Percentiles rank a stretch among this genome's conserved stretches.
These are phyloP conservation scores for Orbilia brochopaga DNA, from an alignment of 2,329 filamentous ascomycete genomes.

Conservation along the genomic window DNA sequence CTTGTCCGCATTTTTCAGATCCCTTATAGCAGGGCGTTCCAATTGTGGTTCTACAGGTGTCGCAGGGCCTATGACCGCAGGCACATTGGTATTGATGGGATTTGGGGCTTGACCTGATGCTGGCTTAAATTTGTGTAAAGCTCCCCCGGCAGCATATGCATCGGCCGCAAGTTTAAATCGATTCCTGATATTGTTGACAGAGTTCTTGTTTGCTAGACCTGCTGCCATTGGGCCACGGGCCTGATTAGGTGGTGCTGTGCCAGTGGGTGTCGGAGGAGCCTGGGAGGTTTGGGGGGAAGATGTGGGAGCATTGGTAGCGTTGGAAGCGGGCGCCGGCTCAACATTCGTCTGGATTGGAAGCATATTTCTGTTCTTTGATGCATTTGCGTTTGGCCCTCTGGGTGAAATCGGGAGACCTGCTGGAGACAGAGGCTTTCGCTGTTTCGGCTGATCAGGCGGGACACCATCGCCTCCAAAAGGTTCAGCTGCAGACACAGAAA, in stretches of 20 bases:
- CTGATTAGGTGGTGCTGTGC: slow-evolving; percentile 13
- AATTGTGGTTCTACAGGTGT: neutral
- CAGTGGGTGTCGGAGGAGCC: slow-evolving; percentile 6
- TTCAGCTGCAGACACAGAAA: neutral
- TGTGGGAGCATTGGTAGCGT: slow-evolving; percentile 9
- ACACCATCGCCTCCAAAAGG: slow-evolving; percentile 1
- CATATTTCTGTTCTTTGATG: slow-evolving; percentile 25
- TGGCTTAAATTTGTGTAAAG: slow-evolving; percentile 21
- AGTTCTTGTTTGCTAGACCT: slow-evolving; percentile 24
- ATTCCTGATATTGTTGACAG: slow-evolving; percentile 27
- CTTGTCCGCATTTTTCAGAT: slow-evolving; percentile 20
- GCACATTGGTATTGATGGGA: slow-evolving; percentile 3
- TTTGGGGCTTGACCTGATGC: slow-evolving; percentile 11
- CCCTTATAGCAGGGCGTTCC: slow-evolving; percentile 33
- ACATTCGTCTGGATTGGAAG: slow-evolving; percentile 43
- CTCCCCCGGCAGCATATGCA: slow-evolving; percentile 45
- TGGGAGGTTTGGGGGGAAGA: slow-evolving; percentile 21
- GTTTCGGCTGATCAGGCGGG: slow-evolving; percentile 11
- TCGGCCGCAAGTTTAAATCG: slow-evolving; percentile 33
- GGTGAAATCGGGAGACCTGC: slow-evolving; percentile 35
- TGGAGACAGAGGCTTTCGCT: slow-evolving; percentile 11
- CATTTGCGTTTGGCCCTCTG: slow-evolving; percentile 18
- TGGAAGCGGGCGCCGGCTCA: slow-evolving; percentile 24
- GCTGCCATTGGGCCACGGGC: slow-evolving; percentile 19
- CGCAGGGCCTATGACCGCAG: neutral